Percentiles rank a stretch among this genome's conserved stretches.
Evolutionary conservation across 202 grass and related monocot genomes (phyloP).

Genomic region (Setaria viridis): DNA sequence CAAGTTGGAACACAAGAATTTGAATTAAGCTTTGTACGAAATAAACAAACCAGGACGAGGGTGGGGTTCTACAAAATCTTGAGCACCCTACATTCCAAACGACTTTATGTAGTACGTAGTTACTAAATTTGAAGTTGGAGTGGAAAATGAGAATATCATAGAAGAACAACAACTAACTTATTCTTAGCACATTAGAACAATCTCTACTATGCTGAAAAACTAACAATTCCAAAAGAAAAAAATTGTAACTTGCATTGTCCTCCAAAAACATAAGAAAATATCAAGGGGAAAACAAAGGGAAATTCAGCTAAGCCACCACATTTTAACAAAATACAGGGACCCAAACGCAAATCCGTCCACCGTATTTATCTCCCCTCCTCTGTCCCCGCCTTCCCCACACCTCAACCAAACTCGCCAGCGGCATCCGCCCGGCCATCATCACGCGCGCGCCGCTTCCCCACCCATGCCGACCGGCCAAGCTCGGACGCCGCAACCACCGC

Average conservation of each 20-base stretch:
- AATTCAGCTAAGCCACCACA: fast-evolving
- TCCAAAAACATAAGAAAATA: not conserved
- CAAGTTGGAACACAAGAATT: too few species aligned
- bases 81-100: too few species aligned
- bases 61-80: too few species aligned
- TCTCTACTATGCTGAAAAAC: too few species aligned
- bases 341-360: not conserved
- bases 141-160: too few species aligned
- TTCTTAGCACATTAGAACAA: too few species aligned
- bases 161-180: too few species aligned
- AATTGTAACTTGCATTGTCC: not conserved
- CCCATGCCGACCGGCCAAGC: constrained; percentile 38
- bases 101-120: too few species aligned
- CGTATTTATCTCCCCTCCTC: constrained; percentile 44
- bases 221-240: not conserved
- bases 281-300: not conserved
- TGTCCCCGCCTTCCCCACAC: constrained; percentile 58
- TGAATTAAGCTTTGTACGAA: too few species aligned
- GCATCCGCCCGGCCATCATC: constrained; percentile 1
- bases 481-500: constrained; percentile 41
- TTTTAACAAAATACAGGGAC: not conserved
- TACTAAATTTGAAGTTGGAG: too few species aligned
- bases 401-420: not conserved
- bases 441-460: not conserved
- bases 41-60: too few species aligned